Evolutionary conservation across 2,329 filamentous ascomycete species (phyloP).

Genomic region (Penicillium sp.): DNA sequence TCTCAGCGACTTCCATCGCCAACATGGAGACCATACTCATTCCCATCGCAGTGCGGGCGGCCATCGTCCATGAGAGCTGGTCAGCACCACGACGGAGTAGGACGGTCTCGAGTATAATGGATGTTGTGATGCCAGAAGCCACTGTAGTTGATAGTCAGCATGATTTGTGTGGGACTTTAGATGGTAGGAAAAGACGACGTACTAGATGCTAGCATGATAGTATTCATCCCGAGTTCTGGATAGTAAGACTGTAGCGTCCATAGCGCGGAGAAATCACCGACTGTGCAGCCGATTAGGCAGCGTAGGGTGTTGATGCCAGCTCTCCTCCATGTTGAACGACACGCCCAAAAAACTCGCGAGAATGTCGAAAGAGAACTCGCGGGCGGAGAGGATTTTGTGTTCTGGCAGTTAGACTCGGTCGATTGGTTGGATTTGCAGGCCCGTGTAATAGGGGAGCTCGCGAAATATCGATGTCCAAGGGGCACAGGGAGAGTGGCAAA

Average conservation of each 20-base stretch:
- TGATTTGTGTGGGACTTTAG: not conserved
- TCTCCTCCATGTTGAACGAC: slow-evolving; percentile 54
- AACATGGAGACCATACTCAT: slow-evolving; percentile 67
- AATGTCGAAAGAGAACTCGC: slow-evolving; percentile 6
- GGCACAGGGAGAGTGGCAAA: not conserved
- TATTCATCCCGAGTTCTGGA: slow-evolving; percentile 54
- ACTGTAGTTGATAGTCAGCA: slow-evolving; percentile 45
- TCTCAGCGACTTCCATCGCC: slow-evolving; percentile 63
- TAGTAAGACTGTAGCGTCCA: slow-evolving; percentile 60
- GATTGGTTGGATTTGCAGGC: not conserved
- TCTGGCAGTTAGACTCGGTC: slow-evolving; percentile 2
- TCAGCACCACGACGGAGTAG: slow-evolving; percentile 59
- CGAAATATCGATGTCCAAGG: not conserved
- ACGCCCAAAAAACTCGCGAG: slow-evolving; percentile 44
- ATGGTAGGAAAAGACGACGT: not conserved
- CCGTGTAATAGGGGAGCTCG: not conserved
- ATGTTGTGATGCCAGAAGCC: slow-evolving; percentile 59
- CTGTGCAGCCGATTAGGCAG: slow-evolving; percentile 62
- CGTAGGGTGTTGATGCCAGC: slow-evolving; percentile 61
- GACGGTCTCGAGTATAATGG: slow-evolving; percentile 59
- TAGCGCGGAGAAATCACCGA: slow-evolving; percentile 63
- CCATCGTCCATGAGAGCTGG: slow-evolving; percentile 53
- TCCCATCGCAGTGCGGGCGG: slow-evolving; percentile 60
- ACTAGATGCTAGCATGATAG: slow-evolving; percentile 62
- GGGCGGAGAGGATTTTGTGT: not conserved